phyloP scores from a whole-genome alignment of 495 filamentous ascomycete genomes.

The Penicillium nucicola region DNA sequence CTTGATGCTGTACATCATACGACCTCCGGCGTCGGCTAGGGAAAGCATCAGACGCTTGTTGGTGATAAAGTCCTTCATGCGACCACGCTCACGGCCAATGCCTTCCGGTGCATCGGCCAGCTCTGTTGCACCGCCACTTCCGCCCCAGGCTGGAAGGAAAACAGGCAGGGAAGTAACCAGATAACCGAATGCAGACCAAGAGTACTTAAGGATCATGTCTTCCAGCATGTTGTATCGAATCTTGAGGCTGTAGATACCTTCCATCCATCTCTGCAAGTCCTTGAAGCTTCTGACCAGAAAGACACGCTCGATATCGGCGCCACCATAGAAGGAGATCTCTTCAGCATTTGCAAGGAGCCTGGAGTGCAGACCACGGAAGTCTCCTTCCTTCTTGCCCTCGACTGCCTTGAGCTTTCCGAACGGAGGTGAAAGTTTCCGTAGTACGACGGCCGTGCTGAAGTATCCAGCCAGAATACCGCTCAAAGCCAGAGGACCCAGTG shows the following conservation, averaged over 20 bases:
- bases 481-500: slow-evolving; percentile 83
- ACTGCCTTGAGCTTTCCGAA: slow-evolving; percentile 97
- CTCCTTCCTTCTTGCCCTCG: slow-evolving; percentile 88
- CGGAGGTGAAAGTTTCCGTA: slow-evolving; percentile 83
- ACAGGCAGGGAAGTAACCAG: slow-evolving; percentile 87
- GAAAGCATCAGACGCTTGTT: slow-evolving; percentile 99
- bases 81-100: slow-evolving; percentile 65
- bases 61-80: slow-evolving; percentile 99
- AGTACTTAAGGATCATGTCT: slow-evolving; percentile 97
- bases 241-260: slow-evolving; percentile 91
- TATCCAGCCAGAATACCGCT: slow-evolving; percentile 87
- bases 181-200: slow-evolving; percentile 97
- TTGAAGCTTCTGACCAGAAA: slow-evolving; percentile 89
- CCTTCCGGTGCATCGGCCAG: slow-evolving; percentile 41
- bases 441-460: slow-evolving; percentile 82
- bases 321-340: slow-evolving; percentile 98
- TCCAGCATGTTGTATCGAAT: slow-evolving; percentile 98
- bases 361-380: slow-evolving; percentile 86
- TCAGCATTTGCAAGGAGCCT: slow-evolving; percentile 95
- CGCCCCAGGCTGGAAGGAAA: slow-evolving; percentile 94
- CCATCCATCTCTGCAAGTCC: slow-evolving; percentile 91
- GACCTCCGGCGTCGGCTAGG: slow-evolving; percentile 89
- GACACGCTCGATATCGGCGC: slow-evolving; percentile 85
- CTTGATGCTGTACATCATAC: slow-evolving; percentile 99
- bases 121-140: slow-evolving; percentile 69